Evolutionary conservation across 768 basidiomycete species (phyloP).

Genomic region (Pluteus cervinus): DNA sequence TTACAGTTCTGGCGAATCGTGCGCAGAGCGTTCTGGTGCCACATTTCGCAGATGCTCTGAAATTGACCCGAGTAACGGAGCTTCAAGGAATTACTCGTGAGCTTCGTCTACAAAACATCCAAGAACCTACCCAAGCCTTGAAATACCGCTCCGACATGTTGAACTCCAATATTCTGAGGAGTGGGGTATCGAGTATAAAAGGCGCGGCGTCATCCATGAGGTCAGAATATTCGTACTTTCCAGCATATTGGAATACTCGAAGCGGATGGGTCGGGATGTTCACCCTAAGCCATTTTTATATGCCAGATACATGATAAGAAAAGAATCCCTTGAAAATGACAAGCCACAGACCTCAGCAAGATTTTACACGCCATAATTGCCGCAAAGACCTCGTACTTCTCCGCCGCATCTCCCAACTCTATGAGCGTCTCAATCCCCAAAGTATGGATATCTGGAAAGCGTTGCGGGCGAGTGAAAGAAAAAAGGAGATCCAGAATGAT

Average conservation of each 20-base stretch:
- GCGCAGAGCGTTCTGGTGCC: too few relatives aligned
- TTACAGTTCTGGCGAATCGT: too few relatives aligned
- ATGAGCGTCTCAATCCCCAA: constrained; percentile 1
- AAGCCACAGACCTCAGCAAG: constrained; percentile 13
- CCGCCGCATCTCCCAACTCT: constrained; percentile 6
- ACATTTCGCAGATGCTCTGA: too few relatives aligned
- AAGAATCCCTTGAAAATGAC: constrained; percentile 1
- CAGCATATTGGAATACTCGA: constrained; percentile 4
- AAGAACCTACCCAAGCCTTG: too few relatives aligned
- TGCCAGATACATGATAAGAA: neutral
- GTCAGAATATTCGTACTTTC: constrained; percentile 4
- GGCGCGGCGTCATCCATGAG: constrained; percentile 5
- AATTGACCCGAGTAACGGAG: too few relatives aligned
- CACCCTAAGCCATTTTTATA: neutral
- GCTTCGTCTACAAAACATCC: too few relatives aligned
- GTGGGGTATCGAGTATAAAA: too few relatives aligned
- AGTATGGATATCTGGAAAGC: constrained; percentile 1
- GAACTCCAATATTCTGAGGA: too few relatives aligned
- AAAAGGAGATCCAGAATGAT: constrained; percentile 11
- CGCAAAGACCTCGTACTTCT: constrained; percentile 4
- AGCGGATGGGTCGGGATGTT: neutral
- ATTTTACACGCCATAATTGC: constrained; percentile 6
- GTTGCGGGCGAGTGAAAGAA: constrained; percentile 7
- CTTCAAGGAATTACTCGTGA: too few relatives aligned
- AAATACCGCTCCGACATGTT: too few relatives aligned